Evolutionary conservation across 805 yeast genomes (phyloP).

Genomic region (Kluyveromyces starmeri): DNA sequence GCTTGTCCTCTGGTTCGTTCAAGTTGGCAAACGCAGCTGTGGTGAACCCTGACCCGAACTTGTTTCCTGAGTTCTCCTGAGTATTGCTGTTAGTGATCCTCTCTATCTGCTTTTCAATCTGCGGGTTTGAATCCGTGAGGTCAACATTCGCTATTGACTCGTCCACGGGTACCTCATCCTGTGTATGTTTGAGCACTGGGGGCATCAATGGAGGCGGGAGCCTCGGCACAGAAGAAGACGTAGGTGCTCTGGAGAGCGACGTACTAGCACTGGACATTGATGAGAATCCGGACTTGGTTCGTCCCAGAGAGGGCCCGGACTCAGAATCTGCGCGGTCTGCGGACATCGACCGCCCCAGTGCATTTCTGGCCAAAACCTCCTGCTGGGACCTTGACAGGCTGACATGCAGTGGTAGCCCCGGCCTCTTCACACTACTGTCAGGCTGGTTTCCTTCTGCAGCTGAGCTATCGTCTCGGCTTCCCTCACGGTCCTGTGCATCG

Average conservation of each 20-base stretch:
- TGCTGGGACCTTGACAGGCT: neutral
- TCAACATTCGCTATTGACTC: slow-evolving; percentile 16
- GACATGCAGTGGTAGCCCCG: neutral
- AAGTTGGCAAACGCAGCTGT: slow-evolving; percentile 27
- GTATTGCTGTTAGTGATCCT: slow-evolving; percentile 22
- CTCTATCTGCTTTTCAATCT: slow-evolving; percentile 14
- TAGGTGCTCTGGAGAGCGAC: slow-evolving; percentile 5
- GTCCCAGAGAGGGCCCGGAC: neutral
- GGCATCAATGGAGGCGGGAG: slow-evolving; percentile 24
- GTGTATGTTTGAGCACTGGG: slow-evolving; percentile 13
- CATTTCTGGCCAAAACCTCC: neutral
- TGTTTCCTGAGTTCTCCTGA: slow-evolving; percentile 26
- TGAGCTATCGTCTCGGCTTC: slow-evolving; percentile 1
- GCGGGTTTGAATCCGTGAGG: slow-evolving; percentile 15
- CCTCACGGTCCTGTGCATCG: neutral
- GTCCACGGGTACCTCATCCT: neutral
- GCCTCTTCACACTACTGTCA: neutral
- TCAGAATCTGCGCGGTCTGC: neutral
- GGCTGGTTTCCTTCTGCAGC: neutral
- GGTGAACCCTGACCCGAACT: slow-evolving; percentile 17
- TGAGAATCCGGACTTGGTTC: slow-evolving; percentile 3
- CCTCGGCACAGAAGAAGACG: slow-evolving; percentile 3
- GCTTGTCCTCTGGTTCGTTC: slow-evolving; percentile 28
- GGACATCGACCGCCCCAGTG: neutral
- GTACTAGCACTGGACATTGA: slow-evolving; percentile 3